Base-by-base conservation (phyloP, 805 yeast species). In the Zygosaccharomyces bailii region DNA sequence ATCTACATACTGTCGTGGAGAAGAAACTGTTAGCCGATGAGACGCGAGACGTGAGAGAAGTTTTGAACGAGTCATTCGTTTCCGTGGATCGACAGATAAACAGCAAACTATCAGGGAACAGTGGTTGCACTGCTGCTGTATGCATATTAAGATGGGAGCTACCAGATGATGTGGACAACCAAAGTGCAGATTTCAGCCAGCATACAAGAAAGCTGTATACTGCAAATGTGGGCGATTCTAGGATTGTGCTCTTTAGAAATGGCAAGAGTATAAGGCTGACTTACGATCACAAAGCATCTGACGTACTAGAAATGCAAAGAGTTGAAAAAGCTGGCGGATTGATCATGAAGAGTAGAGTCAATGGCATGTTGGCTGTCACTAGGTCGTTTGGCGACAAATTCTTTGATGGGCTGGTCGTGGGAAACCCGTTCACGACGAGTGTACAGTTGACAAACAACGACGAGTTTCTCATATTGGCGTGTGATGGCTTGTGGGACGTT, bases 401-500 rank as follows among this genome's bases (percentile, higher is more conserved):
- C 63, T 84, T 91, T 79, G 95, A 91, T 62, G 85, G 82, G 41
- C 70, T 86, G 45, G 96, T 91, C 14, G 79, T 88, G 24, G 96
- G 96, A 0, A 79, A 81, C 43, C 99, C 99, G 1, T 91, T 84
- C 60, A 91, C 99, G 0, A 87, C 98, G 0, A 79, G 88, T 36
- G 88, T 95, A 1, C 88, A 82, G 56, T 71, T 93, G 23, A 73
- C 73, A 18, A 43, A 51, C 8, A 65, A 65, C 1, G 96, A 90
- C 62, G 84, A 84, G 54, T 87, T 86, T 59, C 64, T 91, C 57
- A 89, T 91, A 39, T 69, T 91, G 47, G 98, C 97, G 0, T 93
- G 98, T 64, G 99, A 91, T 65, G 99, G 99, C 0, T 69, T 91
- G 8, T 91, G 98, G 98, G 99, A 91, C 63, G 97, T 91, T 4